Percentiles rank a stretch among this genome's conserved stretches.
Evolutionary conservation across 2,329 filamentous ascomycete genomes (phyloP).

Genomic region (Hymenoscyphus occultus): DNA sequence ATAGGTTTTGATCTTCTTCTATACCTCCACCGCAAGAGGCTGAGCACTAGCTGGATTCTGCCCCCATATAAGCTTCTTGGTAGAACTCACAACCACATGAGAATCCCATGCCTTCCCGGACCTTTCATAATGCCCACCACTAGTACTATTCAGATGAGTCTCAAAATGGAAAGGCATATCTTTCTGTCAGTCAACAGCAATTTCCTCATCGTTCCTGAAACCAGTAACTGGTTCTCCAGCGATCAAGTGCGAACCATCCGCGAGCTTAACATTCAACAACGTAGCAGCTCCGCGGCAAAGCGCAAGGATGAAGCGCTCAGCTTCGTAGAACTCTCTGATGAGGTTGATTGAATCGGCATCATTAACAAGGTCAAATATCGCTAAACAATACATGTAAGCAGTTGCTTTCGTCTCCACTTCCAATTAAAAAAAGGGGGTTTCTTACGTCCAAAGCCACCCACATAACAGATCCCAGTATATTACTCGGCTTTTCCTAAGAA

Average conservation of each 20-base stretch:
- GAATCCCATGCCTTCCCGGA: slow-evolving; percentile 42
- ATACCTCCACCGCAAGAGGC: slow-evolving; percentile 37
- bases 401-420: no score
- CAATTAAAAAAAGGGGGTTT: no score
- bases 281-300: slow-evolving; percentile 68
- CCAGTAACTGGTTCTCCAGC: slow-evolving; percentile 56
- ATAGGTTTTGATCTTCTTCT: slow-evolving; percentile 39
- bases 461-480: slow-evolving; percentile 54
- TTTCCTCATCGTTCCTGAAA: slow-evolving; percentile 53
- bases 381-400: no score
- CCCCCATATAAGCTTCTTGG: slow-evolving; percentile 40
- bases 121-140: slow-evolving; percentile 54
- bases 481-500: slow-evolving; percentile 46
- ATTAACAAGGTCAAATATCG: slow-evolving; percentile 12
- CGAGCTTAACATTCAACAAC: slow-evolving; percentile 53
- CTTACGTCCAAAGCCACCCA: slow-evolving; percentile 56
- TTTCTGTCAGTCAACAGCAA: slow-evolving; percentile 39
- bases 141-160: slow-evolving; percentile 47
- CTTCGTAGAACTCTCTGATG: slow-evolving; percentile 58
- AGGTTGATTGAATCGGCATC: slow-evolving; percentile 44
- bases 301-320: slow-evolving; percentile 59
- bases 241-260: slow-evolving; percentile 52
- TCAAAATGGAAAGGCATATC: slow-evolving; percentile 60
- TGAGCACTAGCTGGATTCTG: slow-evolving; percentile 43
- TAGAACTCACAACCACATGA: slow-evolving; percentile 40